These are phyloP conservation scores for Pleurotus platypus DNA, from an alignment of 768 basidiomycete genomes.

Conservation along the genomic window DNA sequence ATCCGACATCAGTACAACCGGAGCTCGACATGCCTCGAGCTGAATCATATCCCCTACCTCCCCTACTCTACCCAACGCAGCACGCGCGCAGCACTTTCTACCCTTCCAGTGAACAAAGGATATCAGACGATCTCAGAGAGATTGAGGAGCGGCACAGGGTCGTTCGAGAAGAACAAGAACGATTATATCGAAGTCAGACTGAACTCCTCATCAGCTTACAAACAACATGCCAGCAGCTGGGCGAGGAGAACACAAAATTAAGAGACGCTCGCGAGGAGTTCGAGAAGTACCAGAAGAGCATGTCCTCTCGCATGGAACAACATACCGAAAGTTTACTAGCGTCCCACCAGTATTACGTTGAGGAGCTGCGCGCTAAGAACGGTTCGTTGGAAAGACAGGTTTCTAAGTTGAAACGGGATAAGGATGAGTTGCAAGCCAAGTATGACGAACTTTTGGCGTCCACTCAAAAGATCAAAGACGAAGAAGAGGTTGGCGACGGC, in stretches of 20 bases:
- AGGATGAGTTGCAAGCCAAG: not conserved
- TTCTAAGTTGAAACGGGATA: not conserved
- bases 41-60: too few species aligned
- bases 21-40: too few species aligned
- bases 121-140: too few species aligned
- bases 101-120: too few species aligned
- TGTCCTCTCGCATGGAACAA: not conserved
- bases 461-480: not conserved
- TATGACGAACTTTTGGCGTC: not conserved
- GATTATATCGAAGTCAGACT: not conserved
- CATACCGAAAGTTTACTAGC: not conserved
- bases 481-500: not conserved
- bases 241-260: not conserved
- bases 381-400: not conserved
- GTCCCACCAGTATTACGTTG: not conserved
- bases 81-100: too few species aligned
- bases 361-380: not conserved
- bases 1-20: too few species aligned
- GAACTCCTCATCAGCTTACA: not conserved
- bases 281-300: not conserved
- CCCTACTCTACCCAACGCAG: too few species aligned
- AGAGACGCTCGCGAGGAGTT: too few species aligned
- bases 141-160: not conserved
- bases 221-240: not conserved
- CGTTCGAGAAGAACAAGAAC: not conserved